phyloP scores from a whole-genome alignment of 805 yeast genomes.

The Saturnispora besseyi region DNA sequence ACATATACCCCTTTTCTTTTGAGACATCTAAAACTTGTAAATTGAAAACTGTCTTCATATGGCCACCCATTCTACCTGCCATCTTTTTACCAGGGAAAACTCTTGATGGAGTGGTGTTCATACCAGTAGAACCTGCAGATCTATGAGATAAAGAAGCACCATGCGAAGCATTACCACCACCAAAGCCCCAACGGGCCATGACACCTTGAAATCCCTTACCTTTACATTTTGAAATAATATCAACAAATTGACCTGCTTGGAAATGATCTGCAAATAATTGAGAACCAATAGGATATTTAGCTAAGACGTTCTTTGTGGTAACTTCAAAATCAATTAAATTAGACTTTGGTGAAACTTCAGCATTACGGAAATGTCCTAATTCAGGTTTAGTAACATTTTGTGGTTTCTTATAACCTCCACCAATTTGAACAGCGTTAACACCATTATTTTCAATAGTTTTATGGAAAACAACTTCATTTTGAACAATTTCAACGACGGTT shows the following conservation, averaged over 20 bases:
- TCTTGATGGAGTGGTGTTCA: constrained; percentile 92
- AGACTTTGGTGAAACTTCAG: constrained; percentile 77
- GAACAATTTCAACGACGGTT: constrained; percentile 79
- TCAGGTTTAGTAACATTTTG: constrained; percentile 54
- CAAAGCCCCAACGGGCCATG: constrained; percentile 88
- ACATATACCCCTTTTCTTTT: constrained; percentile 69
- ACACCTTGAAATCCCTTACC: constrained; percentile 99
- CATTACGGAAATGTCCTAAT: constrained; percentile 71
- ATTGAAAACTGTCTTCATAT: constrained; percentile 65
- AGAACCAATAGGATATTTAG: constrained; percentile 69
- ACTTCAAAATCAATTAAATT: constrained; percentile 73
- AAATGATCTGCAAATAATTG: constrained; percentile 78
- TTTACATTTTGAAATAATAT: constrained; percentile 66
- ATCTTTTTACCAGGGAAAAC: constrained; percentile 93
- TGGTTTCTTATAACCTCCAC: constrained; percentile 58
- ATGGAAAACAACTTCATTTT: constrained; percentile 74
- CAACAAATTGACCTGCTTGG: constrained; percentile 74
- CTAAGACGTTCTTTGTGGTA: constrained; percentile 39
- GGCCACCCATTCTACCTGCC: constrained; percentile 96
- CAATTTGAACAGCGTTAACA: constrained; percentile 78
- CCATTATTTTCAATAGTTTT: constrained; percentile 71
- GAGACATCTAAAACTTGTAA: constrained; percentile 69
- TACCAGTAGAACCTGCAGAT: constrained; percentile 96
- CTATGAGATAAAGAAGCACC: constrained; percentile 93
- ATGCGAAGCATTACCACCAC: constrained; percentile 86